phyloP scores from a whole-genome alignment of 2,329 filamentous ascomycete species.

The Paraphaeosphaeria minitans region DNA sequence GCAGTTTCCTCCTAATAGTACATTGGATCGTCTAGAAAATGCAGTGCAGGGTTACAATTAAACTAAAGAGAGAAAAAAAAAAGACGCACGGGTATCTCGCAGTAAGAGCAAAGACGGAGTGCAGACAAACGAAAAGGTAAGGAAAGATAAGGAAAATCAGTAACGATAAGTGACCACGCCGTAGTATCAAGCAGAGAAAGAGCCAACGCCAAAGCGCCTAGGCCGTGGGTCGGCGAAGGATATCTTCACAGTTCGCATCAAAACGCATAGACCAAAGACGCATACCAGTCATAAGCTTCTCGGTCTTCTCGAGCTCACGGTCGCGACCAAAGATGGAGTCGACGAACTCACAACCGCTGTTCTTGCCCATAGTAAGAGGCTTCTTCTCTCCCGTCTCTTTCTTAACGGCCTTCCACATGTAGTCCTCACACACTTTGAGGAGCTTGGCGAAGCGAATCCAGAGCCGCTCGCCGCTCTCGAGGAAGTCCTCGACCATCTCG shows the following conservation, averaged over 20 bases:
- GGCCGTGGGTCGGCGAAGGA: slow-evolving; percentile 64
- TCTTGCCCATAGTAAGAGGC: slow-evolving; percentile 76
- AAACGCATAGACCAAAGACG: slow-evolving; percentile 91
- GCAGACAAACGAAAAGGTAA: slow-evolving; percentile 25
- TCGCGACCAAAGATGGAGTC: slow-evolving; percentile 94
- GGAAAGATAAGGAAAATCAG: slow-evolving; percentile 24
- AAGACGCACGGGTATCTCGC: slow-evolving; percentile 49
- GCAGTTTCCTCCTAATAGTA: slow-evolving; percentile 44
- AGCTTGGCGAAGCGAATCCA: slow-evolving; percentile 84
- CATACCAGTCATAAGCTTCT: slow-evolving; percentile 89
- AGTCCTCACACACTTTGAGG: slow-evolving; percentile 88
- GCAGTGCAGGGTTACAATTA: slow-evolving; percentile 46
- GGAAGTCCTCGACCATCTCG: slow-evolving; percentile 87
- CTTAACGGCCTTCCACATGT: slow-evolving; percentile 91
- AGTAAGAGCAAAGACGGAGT: slow-evolving; percentile 38
- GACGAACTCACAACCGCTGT: slow-evolving; percentile 92
- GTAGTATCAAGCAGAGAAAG: slow-evolving; percentile 14
- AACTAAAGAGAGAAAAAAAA: slow-evolving; percentile 43
- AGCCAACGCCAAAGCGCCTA: slow-evolving; percentile 39
- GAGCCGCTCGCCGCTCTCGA: slow-evolving; percentile 84
- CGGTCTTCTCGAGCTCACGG: slow-evolving; percentile 84
- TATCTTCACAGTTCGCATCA: slow-evolving; percentile 93
- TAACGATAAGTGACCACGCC: slow-evolving; percentile 3
- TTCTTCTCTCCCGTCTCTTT: slow-evolving; percentile 65
- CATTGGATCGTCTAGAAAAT: slow-evolving; percentile 40